These are phyloP conservation scores for Monascus ruber DNA, from an alignment of 2,329 filamentous ascomycete genomes.

Conservation along the genomic window DNA sequence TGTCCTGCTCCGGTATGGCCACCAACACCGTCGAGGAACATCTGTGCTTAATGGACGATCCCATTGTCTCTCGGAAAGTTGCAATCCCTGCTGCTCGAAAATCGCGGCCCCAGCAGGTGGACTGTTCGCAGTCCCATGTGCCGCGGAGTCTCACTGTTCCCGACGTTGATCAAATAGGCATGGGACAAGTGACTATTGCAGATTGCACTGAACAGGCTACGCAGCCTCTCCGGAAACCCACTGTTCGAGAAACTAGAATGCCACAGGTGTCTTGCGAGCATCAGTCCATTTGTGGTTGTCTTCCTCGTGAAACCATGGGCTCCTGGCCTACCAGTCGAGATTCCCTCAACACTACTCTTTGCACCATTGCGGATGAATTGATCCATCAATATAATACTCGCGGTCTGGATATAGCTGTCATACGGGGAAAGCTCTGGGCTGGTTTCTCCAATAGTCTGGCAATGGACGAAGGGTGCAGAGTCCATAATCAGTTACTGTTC, in stretches of 20 bases:
- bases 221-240: background rate
- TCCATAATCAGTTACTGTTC: slow-evolving; percentile 33
- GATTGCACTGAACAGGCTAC: background rate
- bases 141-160: too few relatives aligned
- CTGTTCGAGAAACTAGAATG: background rate
- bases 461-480: slow-evolving; percentile 23
- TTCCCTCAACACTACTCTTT: slow-evolving; percentile 24
- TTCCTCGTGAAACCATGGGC: slow-evolving; percentile 5
- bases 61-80: slow-evolving; percentile 15
- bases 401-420: slow-evolving; percentile 23
- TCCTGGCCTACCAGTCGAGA: slow-evolving; percentile 13
- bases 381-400: slow-evolving; percentile 27
- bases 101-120: background rate
- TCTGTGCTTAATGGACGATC: slow-evolving; percentile 10
- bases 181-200: too few relatives aligned
- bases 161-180: too few relatives aligned
- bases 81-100: slow-evolving; percentile 20
- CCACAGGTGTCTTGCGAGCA: background rate
- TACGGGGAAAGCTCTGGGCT: slow-evolving; percentile 21
- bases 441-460: slow-evolving; percentile 19
- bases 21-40: slow-evolving; percentile 16
- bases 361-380: slow-evolving; percentile 27
- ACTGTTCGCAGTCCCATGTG: background rate
- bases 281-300: slow-evolving; percentile 15
- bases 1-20: slow-evolving; percentile 15